Base-by-base conservation (phyloP, 345 rosid species). In the Pelargonium nanum region DNA sequence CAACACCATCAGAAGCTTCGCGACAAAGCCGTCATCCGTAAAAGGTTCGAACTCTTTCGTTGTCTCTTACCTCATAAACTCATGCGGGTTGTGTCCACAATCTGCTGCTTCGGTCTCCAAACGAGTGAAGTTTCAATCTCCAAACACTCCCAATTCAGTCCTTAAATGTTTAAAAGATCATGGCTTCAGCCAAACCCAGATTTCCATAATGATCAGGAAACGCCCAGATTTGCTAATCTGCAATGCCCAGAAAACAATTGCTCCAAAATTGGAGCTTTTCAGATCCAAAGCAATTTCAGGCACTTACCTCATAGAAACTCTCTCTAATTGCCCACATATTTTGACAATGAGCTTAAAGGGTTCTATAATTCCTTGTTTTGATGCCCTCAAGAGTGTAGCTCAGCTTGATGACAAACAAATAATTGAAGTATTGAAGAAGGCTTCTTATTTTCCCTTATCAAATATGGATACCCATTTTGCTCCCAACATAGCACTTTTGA, bases 51-150 rank as follows among this genome's bases (percentile, higher is more conserved):
- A 57, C 65, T 67, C 76, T 57, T 68, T 75, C 58, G 68, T 78
- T 19, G 63, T 74, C 8, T 5, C 53, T 59, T 83, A 80, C 52
- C 83, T 78, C 0, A 56, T 70, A 60, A 55, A 70, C 16, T 64
- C 82, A 20, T 83, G 87, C 26, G 83, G 85, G 5, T 30, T 80
- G 19, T 65, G 78, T 45, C 70, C 65, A 15, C 84, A 77, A 34
- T 58, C 67, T 21, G 83, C 85, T 40, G 21, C 19, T 19, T 2
- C 61, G 44, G 74, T 64, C 1, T 25, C 82, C 20, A 52, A 65
- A n/a, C 71, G 71, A 61, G 65, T 80, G 19, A 52, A 53, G 5
- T 68, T 75, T 13, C 50, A 70, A 28, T 69, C 73, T 6, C 76
- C 71, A 0, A 68, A 75, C 8, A 69, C 53, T 28, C 76, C 85